Evolutionary conservation across 495 filamentous ascomycete species (phyloP).

Genomic region (Aspergillus affinis): DNA sequence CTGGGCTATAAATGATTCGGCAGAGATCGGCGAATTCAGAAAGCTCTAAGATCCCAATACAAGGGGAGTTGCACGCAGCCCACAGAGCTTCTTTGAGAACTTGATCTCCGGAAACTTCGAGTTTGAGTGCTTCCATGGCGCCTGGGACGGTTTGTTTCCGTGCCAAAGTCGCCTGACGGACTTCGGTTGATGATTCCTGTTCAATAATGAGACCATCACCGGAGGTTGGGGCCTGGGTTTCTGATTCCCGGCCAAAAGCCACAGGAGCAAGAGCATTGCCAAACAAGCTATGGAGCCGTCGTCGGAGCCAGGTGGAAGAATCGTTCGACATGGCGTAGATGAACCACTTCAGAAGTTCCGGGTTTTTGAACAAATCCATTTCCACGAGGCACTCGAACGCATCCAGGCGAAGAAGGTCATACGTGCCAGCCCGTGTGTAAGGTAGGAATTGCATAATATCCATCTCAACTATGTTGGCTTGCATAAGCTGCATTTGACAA

Average conservation of each 20-base stretch:
- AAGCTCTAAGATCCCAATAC: conserved; percentile 67
- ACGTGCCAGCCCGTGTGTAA: conserved; percentile 75
- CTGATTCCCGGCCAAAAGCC: conserved; percentile 65
- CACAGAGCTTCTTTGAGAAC: conserved; percentile 71
- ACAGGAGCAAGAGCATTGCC: conserved; percentile 72
- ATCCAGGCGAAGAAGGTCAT: conserved; percentile 75
- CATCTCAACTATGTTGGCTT: conserved; percentile 62
- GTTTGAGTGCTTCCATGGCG: conserved; percentile 72
- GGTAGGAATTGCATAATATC: conserved; percentile 70
- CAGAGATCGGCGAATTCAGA: conserved; percentile 77
- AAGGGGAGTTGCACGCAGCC: conserved; percentile 69
- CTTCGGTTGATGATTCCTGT: conserved; percentile 65
- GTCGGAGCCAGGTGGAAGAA: conserved; percentile 76
- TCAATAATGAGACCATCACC: conserved; percentile 77
- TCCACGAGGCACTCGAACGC: conserved; percentile 82
- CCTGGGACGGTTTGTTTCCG: conserved; percentile 74
- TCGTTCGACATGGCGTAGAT: conserved; percentile 72
- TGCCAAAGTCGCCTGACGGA: conserved; percentile 65
- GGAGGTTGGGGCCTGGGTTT: conserved; percentile 27
- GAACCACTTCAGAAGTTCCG: conserved; percentile 65
- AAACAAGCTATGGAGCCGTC: conserved; percentile 65
- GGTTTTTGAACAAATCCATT: conserved; percentile 65
- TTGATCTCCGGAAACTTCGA: conserved; percentile 61
- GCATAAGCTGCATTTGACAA: conserved; percentile 73
- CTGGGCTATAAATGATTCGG: conserved; percentile 65